Conservation (phyloP, 2,329 filamentous ascomycete genomes). For the Escovopsis sp. region DNA sequence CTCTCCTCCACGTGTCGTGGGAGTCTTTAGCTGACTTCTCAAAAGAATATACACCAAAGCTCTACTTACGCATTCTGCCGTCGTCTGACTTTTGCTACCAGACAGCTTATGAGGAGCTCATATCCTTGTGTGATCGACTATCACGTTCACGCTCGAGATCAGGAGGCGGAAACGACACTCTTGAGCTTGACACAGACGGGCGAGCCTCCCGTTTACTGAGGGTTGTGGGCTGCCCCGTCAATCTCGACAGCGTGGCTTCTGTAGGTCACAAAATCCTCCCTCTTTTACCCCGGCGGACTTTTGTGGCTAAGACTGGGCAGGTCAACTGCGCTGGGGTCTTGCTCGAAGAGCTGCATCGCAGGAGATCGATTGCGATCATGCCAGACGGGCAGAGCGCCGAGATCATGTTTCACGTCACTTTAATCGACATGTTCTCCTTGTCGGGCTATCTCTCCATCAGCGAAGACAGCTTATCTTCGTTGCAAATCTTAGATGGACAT, state of each 20-base stretch:
- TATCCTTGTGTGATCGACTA: background rate
- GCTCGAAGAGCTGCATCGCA: slow-evolving; percentile 59
- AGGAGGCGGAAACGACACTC: slow-evolving; percentile 14
- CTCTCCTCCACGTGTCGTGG: no score
- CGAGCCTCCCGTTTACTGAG: slow-evolving; percentile 39
- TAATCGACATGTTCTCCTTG: slow-evolving; percentile 62
- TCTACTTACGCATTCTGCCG: slow-evolving; percentile 48
- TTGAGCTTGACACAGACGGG: slow-evolving; percentile 23
- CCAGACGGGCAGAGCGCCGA: slow-evolving; percentile 41
- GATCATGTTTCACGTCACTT: slow-evolving; percentile 38
- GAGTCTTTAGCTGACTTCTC: slow-evolving; percentile 1
- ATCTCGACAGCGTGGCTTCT: slow-evolving; percentile 58
- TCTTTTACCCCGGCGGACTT: no score
- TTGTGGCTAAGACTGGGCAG: slow-evolving; percentile 14
- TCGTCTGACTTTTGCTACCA: slow-evolving; percentile 59
- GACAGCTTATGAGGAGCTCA: slow-evolving; percentile 48
- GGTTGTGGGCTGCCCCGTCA: slow-evolving; percentile 53
- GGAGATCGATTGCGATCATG: slow-evolving; percentile 40
- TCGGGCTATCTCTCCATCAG: slow-evolving; percentile 59
- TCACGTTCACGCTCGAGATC: background rate
- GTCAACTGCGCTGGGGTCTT: slow-evolving; percentile 80
- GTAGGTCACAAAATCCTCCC: slow-evolving; percentile 21
- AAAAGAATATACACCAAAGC: background rate
- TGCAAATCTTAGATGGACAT: slow-evolving; percentile 51
- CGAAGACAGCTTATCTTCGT: slow-evolving; percentile 59